These are phyloP conservation scores for Xylaria grammica DNA, from an alignment of 495 filamentous ascomycete genomes.

Conservation along the genomic window DNA sequence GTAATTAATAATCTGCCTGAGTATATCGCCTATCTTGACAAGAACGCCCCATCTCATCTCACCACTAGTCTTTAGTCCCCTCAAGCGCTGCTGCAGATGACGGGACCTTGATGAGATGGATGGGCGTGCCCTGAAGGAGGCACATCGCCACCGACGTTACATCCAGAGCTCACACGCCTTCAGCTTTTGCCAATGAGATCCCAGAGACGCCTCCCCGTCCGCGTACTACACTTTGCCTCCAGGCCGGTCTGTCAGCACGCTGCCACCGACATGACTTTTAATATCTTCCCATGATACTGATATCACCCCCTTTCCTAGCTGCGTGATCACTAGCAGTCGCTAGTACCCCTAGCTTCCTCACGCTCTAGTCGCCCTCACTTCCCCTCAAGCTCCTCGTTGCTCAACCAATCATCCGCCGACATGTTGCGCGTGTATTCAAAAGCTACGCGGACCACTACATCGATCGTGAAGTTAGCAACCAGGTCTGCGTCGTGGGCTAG, in stretches of 20 bases:
- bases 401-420: slow-evolving; percentile 31
- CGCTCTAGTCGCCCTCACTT: slow-evolving; percentile 4
- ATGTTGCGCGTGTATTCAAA: slow-evolving; percentile 36
- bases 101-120: slow-evolving; percentile 10
- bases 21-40: slow-evolving; percentile 9
- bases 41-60: slow-evolving; percentile 1
- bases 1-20: slow-evolving; percentile 5
- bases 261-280: slow-evolving; percentile 5
- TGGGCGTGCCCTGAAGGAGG: slow-evolving; percentile 9
- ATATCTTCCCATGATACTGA: slow-evolving; percentile 5
- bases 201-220: not conserved
- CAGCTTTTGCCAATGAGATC: slow-evolving; percentile 21
- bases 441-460: slow-evolving; percentile 34
- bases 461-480: slow-evolving; percentile 14
- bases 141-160: slow-evolving; percentile 24
- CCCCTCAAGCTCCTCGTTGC: slow-evolving; percentile 15
- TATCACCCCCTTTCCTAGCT: slow-evolving; percentile 3
- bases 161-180: slow-evolving; percentile 11
- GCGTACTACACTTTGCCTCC: slow-evolving; percentile 4
- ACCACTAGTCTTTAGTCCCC: not conserved
- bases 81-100: slow-evolving; percentile 12
- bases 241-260: slow-evolving; percentile 15
- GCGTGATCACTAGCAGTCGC: not conserved
- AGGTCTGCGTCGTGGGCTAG: not conserved
- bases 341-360: not conserved